Evolutionary conservation across 2,329 filamentous ascomycete species (phyloP), one percentile per base, ranked within the genome.

Genomic region (Aspergillus fischeri): DNA sequence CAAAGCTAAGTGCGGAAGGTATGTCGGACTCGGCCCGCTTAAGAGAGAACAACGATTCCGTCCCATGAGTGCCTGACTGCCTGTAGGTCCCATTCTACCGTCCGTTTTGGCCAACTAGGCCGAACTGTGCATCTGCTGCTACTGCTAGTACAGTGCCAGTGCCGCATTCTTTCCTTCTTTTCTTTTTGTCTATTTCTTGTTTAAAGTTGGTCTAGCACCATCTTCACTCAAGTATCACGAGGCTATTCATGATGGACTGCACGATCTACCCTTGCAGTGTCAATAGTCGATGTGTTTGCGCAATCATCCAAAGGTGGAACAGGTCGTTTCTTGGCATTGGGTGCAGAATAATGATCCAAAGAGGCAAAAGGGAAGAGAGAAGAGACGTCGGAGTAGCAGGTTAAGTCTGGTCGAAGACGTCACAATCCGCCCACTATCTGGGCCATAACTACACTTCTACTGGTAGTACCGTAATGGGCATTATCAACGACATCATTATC

Each of bases 341-440:
- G 21, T 25, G 44, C 24, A 52, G 48, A 52, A 32, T 48, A 49
- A 42, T 52, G 29, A 29, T 25, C 32, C 44, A 17, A 41, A 49
- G 27, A n/a, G 49, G 52, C 41, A 49, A 47, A 29, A 48, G 32
- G 4, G 11, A 14, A 35, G 11, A 14, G 29, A 11, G 24, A 29
- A 29, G 38, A 14, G n/a, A 44, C 21, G 14, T 9, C n/a, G 8
- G 9, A 44, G 7, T 20, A 21, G 10, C 52, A 17, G 24, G 50
- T 9, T 44, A 56, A 52, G 42, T 61, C 41, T 55, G 59, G 59
- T 59, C 38, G 24, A 59, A 54, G 59, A 60, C 59, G 59, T 60
- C 59, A 60, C 59, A 56, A 56, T 52, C 56, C 56, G 53, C 42
- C 27, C 28, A 50, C 29, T 27, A 14, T 27, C 25, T 42, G 32